Evolutionary conservation across 2,329 filamentous ascomycete genomes (phyloP).

Genomic region (Chaetomium sp.): DNA sequence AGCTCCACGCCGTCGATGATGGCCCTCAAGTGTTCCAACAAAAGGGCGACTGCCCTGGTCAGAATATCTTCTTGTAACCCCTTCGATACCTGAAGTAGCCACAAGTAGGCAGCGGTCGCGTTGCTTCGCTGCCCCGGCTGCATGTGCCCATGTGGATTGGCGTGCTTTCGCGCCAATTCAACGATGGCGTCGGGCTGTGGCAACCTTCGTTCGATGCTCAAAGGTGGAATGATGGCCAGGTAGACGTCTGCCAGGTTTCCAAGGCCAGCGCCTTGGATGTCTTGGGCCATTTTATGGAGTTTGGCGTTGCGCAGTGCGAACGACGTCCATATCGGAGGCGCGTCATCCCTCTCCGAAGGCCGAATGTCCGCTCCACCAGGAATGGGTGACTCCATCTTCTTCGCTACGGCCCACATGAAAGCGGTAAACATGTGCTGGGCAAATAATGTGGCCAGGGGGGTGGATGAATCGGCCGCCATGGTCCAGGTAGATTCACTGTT

Average conservation of each 20-base stretch:
- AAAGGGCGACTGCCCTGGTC: background rate
- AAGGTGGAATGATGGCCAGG: background rate
- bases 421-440: conserved; percentile 4
- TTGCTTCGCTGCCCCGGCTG: background rate
- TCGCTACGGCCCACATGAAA: conserved; percentile 1
- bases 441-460: background rate
- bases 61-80: background rate
- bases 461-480: background rate
- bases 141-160: background rate
- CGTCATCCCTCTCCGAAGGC: background rate
- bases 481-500: background rate
- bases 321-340: background rate
- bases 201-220: background rate
- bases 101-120: background rate
- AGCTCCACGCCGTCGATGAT: background rate
- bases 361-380: background rate
- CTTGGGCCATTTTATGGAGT: background rate
- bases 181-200: background rate
- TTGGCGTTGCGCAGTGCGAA: background rate
- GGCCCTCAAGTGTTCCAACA: background rate
- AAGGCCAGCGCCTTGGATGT: background rate
- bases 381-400: background rate
- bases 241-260: background rate
- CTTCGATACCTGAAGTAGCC: background rate
- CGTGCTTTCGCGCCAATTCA: background rate